These are phyloP conservation scores for Malbranchea zuffiana DNA, from an alignment of 2,329 filamentous ascomycete species.

Conservation along the genomic window DNA sequence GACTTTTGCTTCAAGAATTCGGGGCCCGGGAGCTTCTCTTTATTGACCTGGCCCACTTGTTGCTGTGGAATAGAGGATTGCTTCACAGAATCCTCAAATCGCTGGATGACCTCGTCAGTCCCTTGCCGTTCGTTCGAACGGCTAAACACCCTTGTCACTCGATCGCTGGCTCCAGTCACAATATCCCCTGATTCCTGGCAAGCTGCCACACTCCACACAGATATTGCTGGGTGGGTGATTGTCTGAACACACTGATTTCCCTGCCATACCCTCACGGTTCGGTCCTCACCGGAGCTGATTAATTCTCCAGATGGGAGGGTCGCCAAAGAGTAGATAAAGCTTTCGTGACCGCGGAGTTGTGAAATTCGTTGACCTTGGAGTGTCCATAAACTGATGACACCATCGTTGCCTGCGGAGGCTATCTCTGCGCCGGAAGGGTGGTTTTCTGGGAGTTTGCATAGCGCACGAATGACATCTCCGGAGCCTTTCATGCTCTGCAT, in stretches of 20 bases:
- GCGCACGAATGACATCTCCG: slow-evolving; percentile 74
- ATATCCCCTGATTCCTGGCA: slow-evolving; percentile 79
- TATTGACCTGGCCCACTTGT: slow-evolving; percentile 72
- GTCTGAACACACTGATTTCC: slow-evolving; percentile 78
- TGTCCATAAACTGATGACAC: slow-evolving; percentile 77
- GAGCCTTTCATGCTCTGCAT: slow-evolving; percentile 57
- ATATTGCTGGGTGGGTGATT: slow-evolving; percentile 93
- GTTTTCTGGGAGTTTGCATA: slow-evolving; percentile 64
- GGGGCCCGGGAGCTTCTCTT: slow-evolving; percentile 78
- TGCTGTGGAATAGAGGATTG: slow-evolving; percentile 80
- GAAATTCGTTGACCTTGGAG: slow-evolving; percentile 64
- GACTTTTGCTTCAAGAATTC: slow-evolving; percentile 72
- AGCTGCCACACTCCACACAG: slow-evolving; percentile 85
- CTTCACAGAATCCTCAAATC: slow-evolving; percentile 74
- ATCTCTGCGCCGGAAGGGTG: slow-evolving; percentile 83
- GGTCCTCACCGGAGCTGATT: slow-evolving; percentile 83
- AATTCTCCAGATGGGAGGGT: slow-evolving; percentile 73
- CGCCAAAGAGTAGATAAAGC: slow-evolving; percentile 82
- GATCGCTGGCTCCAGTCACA: slow-evolving; percentile 84
- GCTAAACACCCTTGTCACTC: slow-evolving; percentile 73
- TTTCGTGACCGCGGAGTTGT: slow-evolving; percentile 78
- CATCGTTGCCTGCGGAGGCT: slow-evolving; percentile 88
- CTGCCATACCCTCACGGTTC: slow-evolving; percentile 85
- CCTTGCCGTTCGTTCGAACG: slow-evolving; percentile 60
- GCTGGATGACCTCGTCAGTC: slow-evolving; percentile 52